Evolutionary conservation across 1,284 basidiomycete genomes (phyloP), one percentile per base, ranked within the genome.

Genomic region (Bondarzewia mesenterica): DNA sequence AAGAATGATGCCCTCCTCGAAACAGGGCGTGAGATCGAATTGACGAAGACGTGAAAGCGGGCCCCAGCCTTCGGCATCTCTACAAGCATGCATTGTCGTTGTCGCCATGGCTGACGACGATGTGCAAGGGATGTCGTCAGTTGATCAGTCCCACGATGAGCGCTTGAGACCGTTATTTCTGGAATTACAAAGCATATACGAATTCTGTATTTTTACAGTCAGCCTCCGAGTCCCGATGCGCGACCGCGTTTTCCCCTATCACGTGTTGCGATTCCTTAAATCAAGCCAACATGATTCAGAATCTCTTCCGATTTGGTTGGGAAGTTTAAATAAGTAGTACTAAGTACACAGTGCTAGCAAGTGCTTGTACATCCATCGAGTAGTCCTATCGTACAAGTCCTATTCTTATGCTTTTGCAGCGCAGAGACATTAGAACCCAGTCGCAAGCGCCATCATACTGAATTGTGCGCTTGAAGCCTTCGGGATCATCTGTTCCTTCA

Each of bases 21-120:
- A 91, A 65, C 93, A 97, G 6, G 80, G 77, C 1, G 91, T 88
- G 12, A 88, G 61, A 65, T 96, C 93, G 59, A 93, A 89, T 22
- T 78, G 70, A 49, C 89, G 77, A 0, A 67, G 54, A 6, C 57
- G 62, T 7, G 89, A 92, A 38, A 81, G 66, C 14, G 75, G 70
- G 1, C 66, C 68, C 80, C 86, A 89, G 47, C 87, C 82, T 56
- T 87, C 82, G 12, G 52, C 46, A 47, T 57, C 53, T 21, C 39
- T 44, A 15, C 54, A 55, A 18, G 32, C 29, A 32, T 10, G 7
- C n/a, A 25, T 29, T 8, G 14, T 41, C 14, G 36, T 22, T 21
- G 41, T 16, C 16, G 37, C 16, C 48, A 49, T 51, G 25, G 44
- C 10, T 25, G 18, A 25, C 14, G 48, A 44, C 22, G 44, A 42